Evolutionary conservation across 2,329 filamentous ascomycete genomes (phyloP).

Genomic region (Dichotomopilus funicola): DNA sequence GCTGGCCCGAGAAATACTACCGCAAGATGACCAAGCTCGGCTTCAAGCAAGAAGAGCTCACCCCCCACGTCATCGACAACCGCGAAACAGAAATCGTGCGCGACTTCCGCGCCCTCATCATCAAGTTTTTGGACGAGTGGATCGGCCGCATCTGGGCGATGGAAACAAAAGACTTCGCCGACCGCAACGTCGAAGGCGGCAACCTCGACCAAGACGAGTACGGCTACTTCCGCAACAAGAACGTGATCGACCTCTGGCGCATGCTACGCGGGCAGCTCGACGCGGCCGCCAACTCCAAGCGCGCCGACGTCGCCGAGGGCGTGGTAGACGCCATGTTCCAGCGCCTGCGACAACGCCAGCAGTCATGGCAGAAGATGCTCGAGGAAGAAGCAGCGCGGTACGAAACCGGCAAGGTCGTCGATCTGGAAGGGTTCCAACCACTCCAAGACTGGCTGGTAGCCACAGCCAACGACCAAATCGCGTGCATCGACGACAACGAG

Average conservation of each 20-base stretch:
- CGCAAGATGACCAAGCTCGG: constrained; percentile 90
- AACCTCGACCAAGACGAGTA: constrained; percentile 83
- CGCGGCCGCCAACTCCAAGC: constrained; percentile 76
- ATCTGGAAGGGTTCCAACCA: constrained; percentile 64
- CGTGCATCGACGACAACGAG: constrained; percentile 89
- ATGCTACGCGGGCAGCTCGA: constrained; percentile 92
- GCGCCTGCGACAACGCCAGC: constrained; percentile 74
- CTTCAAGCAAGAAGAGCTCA: constrained; percentile 66
- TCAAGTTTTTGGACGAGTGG: constrained; percentile 94
- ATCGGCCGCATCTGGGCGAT: constrained; percentile 85
- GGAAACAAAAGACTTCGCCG: constrained; percentile 74
- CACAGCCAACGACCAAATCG: constrained; percentile 96
- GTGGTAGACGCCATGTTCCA: constrained; percentile 95
- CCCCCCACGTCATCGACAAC: constrained; percentile 83
- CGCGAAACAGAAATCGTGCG: constrained; percentile 84
- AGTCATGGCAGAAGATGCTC: constrained; percentile 79
- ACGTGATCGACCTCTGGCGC: constrained; percentile 89
- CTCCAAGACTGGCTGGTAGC: constrained; percentile 95
- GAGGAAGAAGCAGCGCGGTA: constrained; percentile 78
- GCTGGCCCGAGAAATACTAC: constrained; percentile 95
- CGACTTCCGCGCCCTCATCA: constrained; percentile 91
- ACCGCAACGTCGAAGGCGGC: constrained; percentile 64
- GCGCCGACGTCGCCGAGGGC: constrained; percentile 86
- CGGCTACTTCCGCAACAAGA: constrained; percentile 86
- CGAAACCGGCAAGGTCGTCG: constrained; percentile 47